Evolutionary conservation across 139 green algal species (phyloP).

Genomic region (Ettlia oleoabundans): DNA sequence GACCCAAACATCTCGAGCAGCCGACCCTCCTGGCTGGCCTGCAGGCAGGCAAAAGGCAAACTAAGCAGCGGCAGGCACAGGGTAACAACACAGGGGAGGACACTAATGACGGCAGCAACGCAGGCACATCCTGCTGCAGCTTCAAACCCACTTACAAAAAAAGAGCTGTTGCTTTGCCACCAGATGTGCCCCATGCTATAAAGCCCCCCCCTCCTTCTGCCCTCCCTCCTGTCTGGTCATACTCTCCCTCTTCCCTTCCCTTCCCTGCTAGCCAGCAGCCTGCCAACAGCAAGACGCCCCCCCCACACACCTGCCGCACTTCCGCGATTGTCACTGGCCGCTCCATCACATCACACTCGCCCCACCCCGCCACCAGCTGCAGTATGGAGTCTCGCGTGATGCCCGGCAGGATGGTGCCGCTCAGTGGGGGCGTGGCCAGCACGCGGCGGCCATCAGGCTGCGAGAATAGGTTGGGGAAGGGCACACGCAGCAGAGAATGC

Average conservation of each 20-base stretch:
- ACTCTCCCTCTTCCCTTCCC: too few relatives aligned
- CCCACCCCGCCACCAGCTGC: constrained; percentile 60
- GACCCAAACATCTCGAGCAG: constrained; percentile 83
- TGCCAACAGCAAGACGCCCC: too few relatives aligned
- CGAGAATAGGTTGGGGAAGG: background rate
- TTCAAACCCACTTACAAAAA: too few relatives aligned
- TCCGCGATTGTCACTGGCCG: constrained; percentile 46
- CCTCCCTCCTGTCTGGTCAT: too few relatives aligned
- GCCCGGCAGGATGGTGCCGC: constrained; percentile 85
- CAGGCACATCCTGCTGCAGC: too few relatives aligned
- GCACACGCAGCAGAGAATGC: background rate
- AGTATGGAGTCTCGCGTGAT: constrained; percentile 82
- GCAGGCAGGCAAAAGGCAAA: background rate
- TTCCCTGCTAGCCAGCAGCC: too few relatives aligned
- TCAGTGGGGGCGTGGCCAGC: constrained; percentile 79
- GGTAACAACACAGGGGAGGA: too few relatives aligned
- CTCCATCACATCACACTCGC: constrained; percentile 68
- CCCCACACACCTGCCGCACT: constrained; percentile 36
- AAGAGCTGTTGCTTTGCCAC: too few relatives aligned
- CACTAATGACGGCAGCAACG: too few relatives aligned
- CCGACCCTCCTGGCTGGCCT: constrained; percentile 45
- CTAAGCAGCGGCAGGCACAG: too few relatives aligned
- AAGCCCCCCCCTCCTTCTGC: too few relatives aligned
- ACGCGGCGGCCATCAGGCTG: constrained; percentile 48
- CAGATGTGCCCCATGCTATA: too few relatives aligned